Percentiles rank a stretch among this genome's conserved stretches.
These are phyloP conservation scores for Apodospora peruviana DNA, from an alignment of 495 filamentous ascomycete genomes.

Conservation along the genomic window DNA sequence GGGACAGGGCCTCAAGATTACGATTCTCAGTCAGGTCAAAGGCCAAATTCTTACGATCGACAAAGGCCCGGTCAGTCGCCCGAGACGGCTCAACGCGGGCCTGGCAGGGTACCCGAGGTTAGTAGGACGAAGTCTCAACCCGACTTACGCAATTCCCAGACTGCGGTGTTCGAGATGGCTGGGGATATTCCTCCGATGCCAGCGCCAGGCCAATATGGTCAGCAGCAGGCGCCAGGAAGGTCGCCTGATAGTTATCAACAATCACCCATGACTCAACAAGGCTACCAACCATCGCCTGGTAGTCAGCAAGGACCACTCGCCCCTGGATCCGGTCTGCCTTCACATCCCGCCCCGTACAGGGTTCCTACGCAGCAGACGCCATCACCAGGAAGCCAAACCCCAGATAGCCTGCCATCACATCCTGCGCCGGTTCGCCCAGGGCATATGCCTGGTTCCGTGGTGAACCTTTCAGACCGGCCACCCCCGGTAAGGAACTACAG, in stretches of 20 bases:
- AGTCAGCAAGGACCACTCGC: constrained; percentile 22
- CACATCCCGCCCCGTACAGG: constrained; percentile 27
- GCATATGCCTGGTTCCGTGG: constrained; percentile 52
- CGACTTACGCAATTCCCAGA: constrained; percentile 55
- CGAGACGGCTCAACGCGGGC: constrained; percentile 36
- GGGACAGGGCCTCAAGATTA: neutral
- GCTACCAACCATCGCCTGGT: constrained; percentile 19
- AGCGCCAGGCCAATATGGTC: constrained; percentile 35
- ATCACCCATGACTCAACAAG: constrained; percentile 9
- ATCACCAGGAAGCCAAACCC: constrained; percentile 18
- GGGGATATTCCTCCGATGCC: constrained; percentile 51
- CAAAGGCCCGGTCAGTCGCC: neutral
- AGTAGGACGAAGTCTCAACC: constrained; percentile 63
- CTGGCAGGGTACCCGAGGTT: constrained; percentile 36
- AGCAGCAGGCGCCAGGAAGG: constrained; percentile 1
- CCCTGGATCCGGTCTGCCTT: constrained; percentile 25
- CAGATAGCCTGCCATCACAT: constrained; percentile 68
- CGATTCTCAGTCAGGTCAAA: neutral
- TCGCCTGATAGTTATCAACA: neutral
- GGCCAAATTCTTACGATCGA: neutral
- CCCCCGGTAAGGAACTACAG: constrained; percentile 70
- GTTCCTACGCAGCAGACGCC: constrained; percentile 20
- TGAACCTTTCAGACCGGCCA: constrained; percentile 51
- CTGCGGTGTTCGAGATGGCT: constrained; percentile 66
- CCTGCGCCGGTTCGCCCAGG: constrained; percentile 78